Percentiles rank a stretch among this genome's conserved stretches.
Evolutionary conservation across 148 eudicot species (phyloP).

Genomic region (Vaccinium myrtillus): DNA sequence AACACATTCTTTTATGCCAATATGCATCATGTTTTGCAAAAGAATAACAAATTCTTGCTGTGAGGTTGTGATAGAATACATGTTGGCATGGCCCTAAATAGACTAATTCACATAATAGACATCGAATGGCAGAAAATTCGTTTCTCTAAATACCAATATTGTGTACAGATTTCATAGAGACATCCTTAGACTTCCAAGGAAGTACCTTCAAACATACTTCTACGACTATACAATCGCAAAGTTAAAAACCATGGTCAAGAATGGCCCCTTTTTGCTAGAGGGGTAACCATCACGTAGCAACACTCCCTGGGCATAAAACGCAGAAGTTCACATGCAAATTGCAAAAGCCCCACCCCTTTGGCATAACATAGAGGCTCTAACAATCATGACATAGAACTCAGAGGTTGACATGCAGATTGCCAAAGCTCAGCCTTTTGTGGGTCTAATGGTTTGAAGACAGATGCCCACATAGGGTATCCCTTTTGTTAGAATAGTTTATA

Average conservation of each 20-base stretch:
- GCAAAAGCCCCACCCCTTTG: neutral
- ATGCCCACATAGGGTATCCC: neutral
- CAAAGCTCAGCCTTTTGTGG: neutral
- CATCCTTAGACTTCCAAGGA: neutral
- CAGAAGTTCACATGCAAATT: slow-evolving; percentile 2
- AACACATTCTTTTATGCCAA: too few species aligned
- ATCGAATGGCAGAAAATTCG: too few species aligned
- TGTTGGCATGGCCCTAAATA: too few species aligned
- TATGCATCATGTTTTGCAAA: too few species aligned
- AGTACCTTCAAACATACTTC: neutral
- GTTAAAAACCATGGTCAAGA: neutral
- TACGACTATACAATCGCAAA: neutral
- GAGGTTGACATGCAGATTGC: neutral
- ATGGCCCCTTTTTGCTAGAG: neutral
- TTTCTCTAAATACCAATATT: too few species aligned
- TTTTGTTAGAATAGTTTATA: too few species aligned
- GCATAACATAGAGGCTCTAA: neutral
- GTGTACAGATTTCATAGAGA: too few species aligned
- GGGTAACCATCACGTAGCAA: neutral
- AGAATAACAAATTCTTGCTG: too few species aligned
- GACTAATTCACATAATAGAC: too few species aligned
- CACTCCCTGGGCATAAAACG: neutral
- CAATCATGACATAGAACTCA: neutral
- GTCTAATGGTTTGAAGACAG: neutral
- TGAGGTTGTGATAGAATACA: too few species aligned